Conservation (phyloP, 768 basidiomycete species). For the Vararia minispora region DNA sequence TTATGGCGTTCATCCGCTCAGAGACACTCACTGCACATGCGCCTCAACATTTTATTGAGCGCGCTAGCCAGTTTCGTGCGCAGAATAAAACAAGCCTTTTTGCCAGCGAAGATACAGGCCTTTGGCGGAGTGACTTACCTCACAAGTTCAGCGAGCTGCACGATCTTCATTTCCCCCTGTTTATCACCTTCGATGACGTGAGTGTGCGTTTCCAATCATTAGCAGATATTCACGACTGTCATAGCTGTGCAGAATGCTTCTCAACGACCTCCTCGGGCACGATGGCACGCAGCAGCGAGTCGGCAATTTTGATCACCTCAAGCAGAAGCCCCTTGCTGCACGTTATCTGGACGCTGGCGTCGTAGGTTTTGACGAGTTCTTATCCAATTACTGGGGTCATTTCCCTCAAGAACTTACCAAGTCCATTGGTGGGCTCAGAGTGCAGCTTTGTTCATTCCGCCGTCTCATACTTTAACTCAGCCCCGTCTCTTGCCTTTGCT, state of each 20-base stretch:
- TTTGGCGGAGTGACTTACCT: constrained; percentile 36
- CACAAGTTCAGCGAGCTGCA: constrained; percentile 40
- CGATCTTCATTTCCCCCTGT: constrained; percentile 58
- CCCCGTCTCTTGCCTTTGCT: constrained; percentile 49
- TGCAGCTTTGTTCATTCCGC: neutral
- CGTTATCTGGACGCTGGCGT: too few species aligned
- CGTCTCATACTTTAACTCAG: constrained; percentile 24
- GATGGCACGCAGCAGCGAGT: too few species aligned
- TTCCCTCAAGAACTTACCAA: constrained; percentile 41
- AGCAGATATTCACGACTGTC: neutral
- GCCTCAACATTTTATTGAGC: constrained; percentile 26
- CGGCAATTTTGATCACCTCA: too few species aligned
- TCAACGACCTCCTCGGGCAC: too few species aligned
- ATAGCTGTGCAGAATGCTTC: constrained; percentile 38
- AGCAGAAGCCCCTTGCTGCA: too few species aligned
- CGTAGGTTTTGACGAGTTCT: too few species aligned
- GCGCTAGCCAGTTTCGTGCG: constrained; percentile 11
- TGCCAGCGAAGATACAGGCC: constrained; percentile 31
- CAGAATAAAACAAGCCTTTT: constrained; percentile 20
- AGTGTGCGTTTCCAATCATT: constrained; percentile 8
- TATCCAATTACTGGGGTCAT: constrained; percentile 45
- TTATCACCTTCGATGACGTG: constrained; percentile 56
- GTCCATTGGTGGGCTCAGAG: constrained; percentile 32
- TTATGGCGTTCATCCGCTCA: constrained; percentile 36
- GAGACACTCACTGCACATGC: constrained; percentile 26